These are phyloP conservation scores for Mycena chlorophos DNA, from an alignment of 768 basidiomycete genomes.

Conservation along the genomic window DNA sequence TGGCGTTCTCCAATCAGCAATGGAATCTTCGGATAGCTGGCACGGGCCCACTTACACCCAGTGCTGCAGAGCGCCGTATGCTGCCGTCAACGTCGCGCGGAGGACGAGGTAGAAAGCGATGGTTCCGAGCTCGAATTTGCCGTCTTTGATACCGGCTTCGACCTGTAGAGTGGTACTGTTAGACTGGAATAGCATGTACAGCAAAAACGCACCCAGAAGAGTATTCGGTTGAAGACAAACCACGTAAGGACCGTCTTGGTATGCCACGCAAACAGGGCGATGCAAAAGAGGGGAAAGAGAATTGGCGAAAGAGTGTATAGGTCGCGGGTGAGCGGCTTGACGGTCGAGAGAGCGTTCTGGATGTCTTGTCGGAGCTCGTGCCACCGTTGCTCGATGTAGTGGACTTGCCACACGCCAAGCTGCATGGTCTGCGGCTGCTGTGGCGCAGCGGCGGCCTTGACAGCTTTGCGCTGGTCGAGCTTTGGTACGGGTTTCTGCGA, in stretches of 20 bases:
- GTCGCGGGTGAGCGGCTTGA: not conserved
- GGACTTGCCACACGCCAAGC: not conserved
- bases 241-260: not conserved
- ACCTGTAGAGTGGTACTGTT: not conserved
- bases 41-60: not conserved
- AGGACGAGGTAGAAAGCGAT: not conserved
- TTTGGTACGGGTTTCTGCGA: too few relatives aligned
- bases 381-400: not conserved
- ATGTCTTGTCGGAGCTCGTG: not conserved
- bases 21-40: too few relatives aligned
- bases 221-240: not conserved
- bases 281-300: not conserved
- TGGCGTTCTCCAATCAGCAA: not conserved
- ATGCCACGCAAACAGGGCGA: not conserved
- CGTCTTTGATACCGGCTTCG: not conserved
- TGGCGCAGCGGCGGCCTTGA: too few relatives aligned
- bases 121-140: not conserved
- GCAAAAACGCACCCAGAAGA: not conserved
- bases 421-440: not conserved
- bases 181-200: too few relatives aligned
- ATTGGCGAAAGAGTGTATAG: not conserved
- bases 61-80: not conserved
- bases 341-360: not conserved
- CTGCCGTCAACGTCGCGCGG: not conserved
- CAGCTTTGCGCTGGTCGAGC: too few relatives aligned